Evolutionary conservation across 768 basidiomycete genomes (phyloP).

Genomic region (Boletus coccyginus): DNA sequence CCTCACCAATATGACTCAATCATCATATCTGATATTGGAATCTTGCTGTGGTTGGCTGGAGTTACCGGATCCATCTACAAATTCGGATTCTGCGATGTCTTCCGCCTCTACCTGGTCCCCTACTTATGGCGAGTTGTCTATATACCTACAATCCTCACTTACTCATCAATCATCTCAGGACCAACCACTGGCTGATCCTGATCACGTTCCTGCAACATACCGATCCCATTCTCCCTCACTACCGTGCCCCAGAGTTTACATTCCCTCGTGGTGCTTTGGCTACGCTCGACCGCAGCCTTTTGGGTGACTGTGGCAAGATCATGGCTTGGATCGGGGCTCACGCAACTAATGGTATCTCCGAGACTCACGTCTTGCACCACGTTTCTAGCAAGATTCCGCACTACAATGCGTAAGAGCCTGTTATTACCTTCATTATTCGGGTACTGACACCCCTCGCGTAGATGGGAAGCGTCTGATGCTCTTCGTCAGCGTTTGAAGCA

Average conservation of each 20-base stretch:
- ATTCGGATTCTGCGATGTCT: conserved; percentile 68
- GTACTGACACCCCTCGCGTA: conserved; percentile 21
- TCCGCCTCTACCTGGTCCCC: conserved; percentile 82
- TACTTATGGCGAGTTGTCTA: conserved; percentile 66
- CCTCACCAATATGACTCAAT: conserved; percentile 76
- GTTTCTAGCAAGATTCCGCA: conserved; percentile 95
- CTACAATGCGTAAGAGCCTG: conserved; percentile 63
- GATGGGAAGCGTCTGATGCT: conserved; percentile 89
- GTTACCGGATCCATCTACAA: conserved; percentile 54
- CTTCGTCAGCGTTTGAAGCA: conserved; percentile 69
- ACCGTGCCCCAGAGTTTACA: conserved; percentile 84
- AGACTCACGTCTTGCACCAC: conserved; percentile 93
- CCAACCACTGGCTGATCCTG: conserved; percentile 92
- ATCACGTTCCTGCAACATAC: conserved; percentile 99
- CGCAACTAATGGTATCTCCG: conserved; percentile 89
- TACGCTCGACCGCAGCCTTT: conserved; percentile 81
- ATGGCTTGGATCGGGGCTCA: conserved; percentile 85
- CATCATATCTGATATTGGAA: conserved; percentile 78
- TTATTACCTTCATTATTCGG: not conserved
- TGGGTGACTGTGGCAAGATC: conserved; percentile 74
- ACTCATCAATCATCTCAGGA: conserved; percentile 38
- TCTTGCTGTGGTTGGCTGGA: conserved; percentile 66
- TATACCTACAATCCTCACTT: not conserved
- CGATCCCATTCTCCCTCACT: conserved; percentile 92
- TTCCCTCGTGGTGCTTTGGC: conserved; percentile 92